Base-by-base conservation (phyloP, 805 yeast species). In the Yamadazyma nakazawae region DNA sequence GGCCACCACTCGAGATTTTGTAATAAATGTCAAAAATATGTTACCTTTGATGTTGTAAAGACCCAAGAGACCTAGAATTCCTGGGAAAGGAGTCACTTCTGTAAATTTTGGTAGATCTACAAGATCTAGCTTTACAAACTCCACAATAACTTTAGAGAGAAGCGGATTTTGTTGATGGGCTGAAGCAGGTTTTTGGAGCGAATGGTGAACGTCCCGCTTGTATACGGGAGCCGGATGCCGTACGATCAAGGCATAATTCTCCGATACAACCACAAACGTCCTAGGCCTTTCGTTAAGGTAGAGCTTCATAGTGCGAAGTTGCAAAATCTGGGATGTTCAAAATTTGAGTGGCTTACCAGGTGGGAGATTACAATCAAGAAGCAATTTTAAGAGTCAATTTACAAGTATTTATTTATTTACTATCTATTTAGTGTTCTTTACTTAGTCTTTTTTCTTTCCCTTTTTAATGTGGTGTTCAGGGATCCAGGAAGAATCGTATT, bases 281-380 rank as follows among this genome's bases (percentile, higher is more conserved):
- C 96, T 70, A 1, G 94, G 92, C 30, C 71, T 62, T 47, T 75
- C 78, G 46, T 85, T 80, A 44, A 85, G 72, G 62, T 73, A 81
- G 11, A 87, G 74, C 61, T 69, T 76, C 90, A 87, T 86, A 32
- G 39, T 21, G 32, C 32, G 32, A 28, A 28, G 32, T 28, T 28
- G 32, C 32, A 28, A 28, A 28, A 28, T 28, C 24, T 21, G 32
- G n/a, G 11, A 28, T 28, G 32, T 5, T 11, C 3, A 28, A 13
- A 28, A 9, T 12, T n/a, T n/a, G n/a, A n/a, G n/a, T n/a, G n/a
- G n/a, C n/a, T n/a, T n/a, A n/a, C n/a, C n/a, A n/a, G n/a, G n/a
- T n/a, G n/a, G n/a, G n/a, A n/a, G n/a, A n/a, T n/a, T n/a, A n/a
- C n/a, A n/a, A n/a, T n/a, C n/a, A n/a, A n/a, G n/a, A n/a, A n/a